Conservation (phyloP, 768 basidiomycete genomes). For the Lyophyllum shimeji region DNA sequence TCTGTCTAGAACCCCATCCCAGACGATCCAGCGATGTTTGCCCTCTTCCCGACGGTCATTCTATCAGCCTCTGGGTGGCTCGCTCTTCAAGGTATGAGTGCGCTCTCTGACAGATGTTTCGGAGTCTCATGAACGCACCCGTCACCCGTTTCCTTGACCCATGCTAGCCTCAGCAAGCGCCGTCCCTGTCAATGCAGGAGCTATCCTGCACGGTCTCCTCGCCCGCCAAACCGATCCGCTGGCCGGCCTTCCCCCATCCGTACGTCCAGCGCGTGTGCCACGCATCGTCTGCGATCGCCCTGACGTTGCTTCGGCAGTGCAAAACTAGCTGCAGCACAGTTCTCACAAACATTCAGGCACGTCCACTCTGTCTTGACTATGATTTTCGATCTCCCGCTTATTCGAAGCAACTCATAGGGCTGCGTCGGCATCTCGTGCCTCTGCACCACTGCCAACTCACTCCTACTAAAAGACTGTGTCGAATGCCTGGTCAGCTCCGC, state of each 20-base stretch:
- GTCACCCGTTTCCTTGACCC: neutral
- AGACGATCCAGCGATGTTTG: neutral
- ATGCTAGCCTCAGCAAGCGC: constrained; percentile 3
- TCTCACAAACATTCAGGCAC: neutral
- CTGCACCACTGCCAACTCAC: constrained; percentile 24
- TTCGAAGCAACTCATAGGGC: constrained; percentile 10
- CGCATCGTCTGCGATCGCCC: neutral
- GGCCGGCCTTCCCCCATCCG: constrained; percentile 1
- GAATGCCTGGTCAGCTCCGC: constrained; percentile 24
- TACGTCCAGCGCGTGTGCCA: neutral
- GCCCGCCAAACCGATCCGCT: neutral
- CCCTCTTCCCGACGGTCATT: neutral
- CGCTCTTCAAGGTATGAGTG: neutral
- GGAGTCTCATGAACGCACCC: too few relatives aligned
- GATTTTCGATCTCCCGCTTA: neutral
- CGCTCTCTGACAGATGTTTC: neutral
- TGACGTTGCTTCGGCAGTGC: constrained; percentile 1
- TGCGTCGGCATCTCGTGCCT: constrained; percentile 25
- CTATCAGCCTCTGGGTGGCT: constrained; percentile 1
- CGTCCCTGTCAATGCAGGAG: neutral
- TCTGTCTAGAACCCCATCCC: neutral
- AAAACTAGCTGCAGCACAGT: constrained; percentile 1
- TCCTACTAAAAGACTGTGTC: constrained; percentile 27
- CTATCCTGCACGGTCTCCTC: neutral
- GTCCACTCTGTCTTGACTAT: neutral